phyloP scores from a whole-genome alignment of 805 yeast genomes.

The Candida mattraensis region DNA sequence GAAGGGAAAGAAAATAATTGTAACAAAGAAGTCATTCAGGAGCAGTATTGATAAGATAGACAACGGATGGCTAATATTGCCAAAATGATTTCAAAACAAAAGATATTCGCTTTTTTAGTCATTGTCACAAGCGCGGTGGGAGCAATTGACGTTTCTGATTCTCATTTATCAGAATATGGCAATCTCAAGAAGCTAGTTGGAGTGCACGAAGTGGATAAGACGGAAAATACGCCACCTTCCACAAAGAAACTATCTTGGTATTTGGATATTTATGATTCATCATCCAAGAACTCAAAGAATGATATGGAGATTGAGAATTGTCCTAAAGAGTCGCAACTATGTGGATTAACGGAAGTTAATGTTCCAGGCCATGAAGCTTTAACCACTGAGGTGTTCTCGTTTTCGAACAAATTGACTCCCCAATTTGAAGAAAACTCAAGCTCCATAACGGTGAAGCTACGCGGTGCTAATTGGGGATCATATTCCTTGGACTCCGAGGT shows the following conservation, averaged over 20 bases:
- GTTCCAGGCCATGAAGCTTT: conserved; percentile 49
- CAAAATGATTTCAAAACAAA: too few relatives aligned
- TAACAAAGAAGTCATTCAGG: too few relatives aligned
- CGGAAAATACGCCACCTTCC: conserved; percentile 78
- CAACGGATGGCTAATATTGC: too few relatives aligned
- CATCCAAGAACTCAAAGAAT: conserved; percentile 33
- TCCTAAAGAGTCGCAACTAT: conserved; percentile 69
- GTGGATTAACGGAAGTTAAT: conserved; percentile 65
- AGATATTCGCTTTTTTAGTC: too few relatives aligned
- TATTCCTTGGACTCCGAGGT: conserved; percentile 46
- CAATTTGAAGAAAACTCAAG: conserved; percentile 29
- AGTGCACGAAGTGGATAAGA: conserved; percentile 39
- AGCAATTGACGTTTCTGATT: conserved; percentile 29
- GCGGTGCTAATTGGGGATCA: conserved; percentile 73
- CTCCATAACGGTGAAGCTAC: conserved; percentile 40
- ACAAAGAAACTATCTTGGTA: conserved; percentile 62
- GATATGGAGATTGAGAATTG: conserved; percentile 49
- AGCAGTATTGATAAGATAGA: too few relatives aligned
- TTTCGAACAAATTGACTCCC: conserved; percentile 43
- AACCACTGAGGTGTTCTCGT: conserved; percentile 62
- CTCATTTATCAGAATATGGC: conserved; percentile 37
- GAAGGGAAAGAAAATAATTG: too few relatives aligned
- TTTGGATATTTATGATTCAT: conserved; percentile 65
- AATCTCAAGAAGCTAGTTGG: conserved; percentile 51
- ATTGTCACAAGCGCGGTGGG: too few relatives aligned